Evolutionary conservation across 306 rosid genomes (phyloP).

Genomic region (Cucumis hystrix): DNA sequence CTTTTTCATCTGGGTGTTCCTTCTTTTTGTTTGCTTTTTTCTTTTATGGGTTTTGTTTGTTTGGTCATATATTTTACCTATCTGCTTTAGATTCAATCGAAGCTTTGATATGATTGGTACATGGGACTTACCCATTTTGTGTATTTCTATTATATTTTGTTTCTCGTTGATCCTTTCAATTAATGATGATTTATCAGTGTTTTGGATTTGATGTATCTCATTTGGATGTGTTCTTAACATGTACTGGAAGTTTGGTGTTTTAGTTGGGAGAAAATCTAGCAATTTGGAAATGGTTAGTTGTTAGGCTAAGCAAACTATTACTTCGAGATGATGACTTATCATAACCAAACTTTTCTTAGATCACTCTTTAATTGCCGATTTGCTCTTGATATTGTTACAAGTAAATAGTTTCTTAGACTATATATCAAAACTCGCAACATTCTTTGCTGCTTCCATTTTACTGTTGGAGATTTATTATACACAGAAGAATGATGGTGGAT

Average conservation of each 20-base stretch:
- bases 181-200: not conserved
- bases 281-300: not conserved
- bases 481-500: not conserved
- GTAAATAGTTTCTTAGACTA: not conserved
- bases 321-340: not conserved
- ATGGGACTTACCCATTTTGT: not conserved
- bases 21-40: conserved; percentile 1
- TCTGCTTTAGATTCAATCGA: conserved; percentile 8
- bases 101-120: conserved; percentile 25
- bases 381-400: not conserved
- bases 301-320: not conserved
- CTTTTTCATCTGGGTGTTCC: not conserved
- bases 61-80: not conserved
- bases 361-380: not conserved
- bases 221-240: not conserved
- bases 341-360: not conserved
- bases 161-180: not conserved
- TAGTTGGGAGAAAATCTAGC: not conserved
- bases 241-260: not conserved
- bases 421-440: not conserved
- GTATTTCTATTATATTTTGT: not conserved
- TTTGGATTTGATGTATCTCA: not conserved
- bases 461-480: not conserved
- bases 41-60: conserved; percentile 20
- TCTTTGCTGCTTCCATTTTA: not conserved